Percentiles rank a stretch among this genome's conserved stretches.
These are phyloP conservation scores for Saccharomyces pastorianus DNA, from an alignment of 1,139 yeast genomes.

Conservation along the genomic window DNA sequence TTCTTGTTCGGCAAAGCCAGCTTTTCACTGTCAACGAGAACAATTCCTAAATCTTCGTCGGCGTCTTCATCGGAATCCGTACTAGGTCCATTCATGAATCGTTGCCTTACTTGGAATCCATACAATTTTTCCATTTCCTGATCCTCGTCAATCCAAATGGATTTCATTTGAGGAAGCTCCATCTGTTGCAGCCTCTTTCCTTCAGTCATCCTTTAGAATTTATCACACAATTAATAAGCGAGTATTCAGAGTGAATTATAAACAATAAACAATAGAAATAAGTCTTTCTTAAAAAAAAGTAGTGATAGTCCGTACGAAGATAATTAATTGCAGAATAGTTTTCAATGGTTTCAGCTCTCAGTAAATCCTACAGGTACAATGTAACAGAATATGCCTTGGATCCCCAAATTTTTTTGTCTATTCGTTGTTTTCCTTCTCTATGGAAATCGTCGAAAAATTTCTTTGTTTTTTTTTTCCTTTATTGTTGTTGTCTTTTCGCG, in stretches of 20 bases:
- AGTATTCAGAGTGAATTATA: not conserved
- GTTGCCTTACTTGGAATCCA: conserved; percentile 25
- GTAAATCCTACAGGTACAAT: not conserved
- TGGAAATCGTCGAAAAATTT: conserved; percentile 1
- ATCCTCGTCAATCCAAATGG: conserved; percentile 37
- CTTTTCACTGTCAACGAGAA: conserved; percentile 29
- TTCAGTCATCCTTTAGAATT: not conserved
- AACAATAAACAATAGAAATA: not conserved
- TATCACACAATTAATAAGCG: not conserved
- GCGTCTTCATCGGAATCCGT: conserved; percentile 12
- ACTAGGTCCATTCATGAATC: conserved; percentile 16
- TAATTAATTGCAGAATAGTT: not conserved
- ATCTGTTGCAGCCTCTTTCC: not conserved
- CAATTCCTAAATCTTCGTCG: conserved; percentile 25
- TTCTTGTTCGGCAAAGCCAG: conserved; percentile 29
- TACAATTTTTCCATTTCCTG: conserved; percentile 29
- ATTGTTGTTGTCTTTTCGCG: not conserved
- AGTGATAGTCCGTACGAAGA: not conserved
- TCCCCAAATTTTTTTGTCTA: not conserved
- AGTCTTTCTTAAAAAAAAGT: not conserved
- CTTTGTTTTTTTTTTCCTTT: not conserved
- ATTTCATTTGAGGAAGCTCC: conserved; percentile 32
- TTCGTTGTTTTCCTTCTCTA: not conserved
- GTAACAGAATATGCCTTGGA: not conserved
- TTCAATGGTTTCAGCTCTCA: not conserved